Percentiles rank a stretch among this genome's conserved stretches.
Evolutionary conservation across 2,329 filamentous ascomycete species (phyloP).

Genomic region (Sporothrix dimorphospora): DNA sequence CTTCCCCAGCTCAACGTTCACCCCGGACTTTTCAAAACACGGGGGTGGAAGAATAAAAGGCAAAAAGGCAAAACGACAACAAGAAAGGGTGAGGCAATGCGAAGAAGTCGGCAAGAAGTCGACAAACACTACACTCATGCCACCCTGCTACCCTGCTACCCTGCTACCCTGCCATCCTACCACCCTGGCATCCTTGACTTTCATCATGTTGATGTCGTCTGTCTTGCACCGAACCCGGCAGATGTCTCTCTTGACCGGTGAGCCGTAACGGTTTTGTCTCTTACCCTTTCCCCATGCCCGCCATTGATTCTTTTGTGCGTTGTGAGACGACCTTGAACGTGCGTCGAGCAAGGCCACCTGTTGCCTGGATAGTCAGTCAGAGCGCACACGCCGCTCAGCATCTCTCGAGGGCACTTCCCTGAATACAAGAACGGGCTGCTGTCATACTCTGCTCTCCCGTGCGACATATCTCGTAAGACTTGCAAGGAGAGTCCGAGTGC

Average conservation of each 20-base stretch:
- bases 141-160: not conserved
- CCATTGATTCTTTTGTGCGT: not conserved
- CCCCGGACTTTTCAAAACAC: not conserved
- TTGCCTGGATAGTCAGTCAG: not conserved
- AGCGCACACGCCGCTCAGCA: not conserved
- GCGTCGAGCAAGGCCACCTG: not conserved
- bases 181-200: not conserved
- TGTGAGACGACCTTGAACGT: not conserved
- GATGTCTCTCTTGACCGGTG: not conserved
- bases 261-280: conserved; percentile 11
- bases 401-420: not conserved
- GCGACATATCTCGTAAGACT: conserved; percentile 1
- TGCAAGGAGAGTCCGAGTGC: not conserved
- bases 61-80: not conserved
- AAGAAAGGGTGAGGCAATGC: not conserved
- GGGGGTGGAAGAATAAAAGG: not conserved
- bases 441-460: not conserved
- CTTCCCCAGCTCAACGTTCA: not conserved
- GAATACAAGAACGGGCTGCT: not conserved
- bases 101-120: not conserved
- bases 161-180: not conserved
- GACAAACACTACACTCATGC: not conserved
- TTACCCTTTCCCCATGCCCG: not conserved
- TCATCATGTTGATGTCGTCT: conserved; percentile 1
- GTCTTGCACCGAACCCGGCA: conserved; percentile 12